A percentile compares a stretch with the other conserved stretches of the same genome.
phyloP scores from a whole-genome alignment of 169 alveolate species.

The Plasmodium vivax region DNA sequence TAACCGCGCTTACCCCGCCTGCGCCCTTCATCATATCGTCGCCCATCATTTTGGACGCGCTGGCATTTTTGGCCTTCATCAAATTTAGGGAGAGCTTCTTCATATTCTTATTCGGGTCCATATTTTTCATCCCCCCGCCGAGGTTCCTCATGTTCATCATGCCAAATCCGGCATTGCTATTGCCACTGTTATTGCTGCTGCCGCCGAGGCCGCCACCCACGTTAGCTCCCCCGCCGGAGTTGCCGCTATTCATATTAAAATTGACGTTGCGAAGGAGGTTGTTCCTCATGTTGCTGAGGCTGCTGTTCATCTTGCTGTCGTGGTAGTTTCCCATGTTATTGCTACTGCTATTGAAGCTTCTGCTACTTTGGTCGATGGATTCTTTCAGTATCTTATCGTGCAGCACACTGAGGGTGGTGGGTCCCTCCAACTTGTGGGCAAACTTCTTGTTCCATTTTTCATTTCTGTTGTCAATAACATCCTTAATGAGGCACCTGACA shows the following conservation, averaged over 20 bases:
- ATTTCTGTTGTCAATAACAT: conserved; percentile 87
- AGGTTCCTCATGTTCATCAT: conserved; percentile 7
- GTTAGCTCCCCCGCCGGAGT: not conserved
- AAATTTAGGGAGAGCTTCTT: conserved; percentile 38
- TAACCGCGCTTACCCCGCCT: not conserved
- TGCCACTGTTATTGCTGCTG: not conserved
- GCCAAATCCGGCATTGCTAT: not conserved
- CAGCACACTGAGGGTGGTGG: conserved; percentile 62
- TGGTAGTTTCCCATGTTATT: conserved; percentile 30
- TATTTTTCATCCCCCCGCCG: conserved; percentile 19
- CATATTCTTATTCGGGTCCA: conserved; percentile 56
- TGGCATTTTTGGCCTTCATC: conserved; percentile 14
- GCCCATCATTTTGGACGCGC: conserved; percentile 3
- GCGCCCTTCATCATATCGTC: conserved; percentile 8
- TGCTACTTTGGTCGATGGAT: conserved; percentile 14
- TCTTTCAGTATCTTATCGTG: conserved; percentile 73
- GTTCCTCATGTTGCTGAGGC: conserved; percentile 34
- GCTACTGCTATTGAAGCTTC: conserved; percentile 13
- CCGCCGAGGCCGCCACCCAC: not conserved
- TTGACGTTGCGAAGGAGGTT: conserved; percentile 35
- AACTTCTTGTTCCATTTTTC: conserved; percentile 87
- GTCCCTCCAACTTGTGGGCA: conserved; percentile 75
- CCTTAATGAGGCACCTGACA: conserved; percentile 87
- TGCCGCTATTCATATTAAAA: conserved; percentile 25
- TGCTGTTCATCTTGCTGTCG: conserved; percentile 61